Base-by-base conservation (phyloP, 345 rosid species). In the Citrus mangshanensis region DNA sequence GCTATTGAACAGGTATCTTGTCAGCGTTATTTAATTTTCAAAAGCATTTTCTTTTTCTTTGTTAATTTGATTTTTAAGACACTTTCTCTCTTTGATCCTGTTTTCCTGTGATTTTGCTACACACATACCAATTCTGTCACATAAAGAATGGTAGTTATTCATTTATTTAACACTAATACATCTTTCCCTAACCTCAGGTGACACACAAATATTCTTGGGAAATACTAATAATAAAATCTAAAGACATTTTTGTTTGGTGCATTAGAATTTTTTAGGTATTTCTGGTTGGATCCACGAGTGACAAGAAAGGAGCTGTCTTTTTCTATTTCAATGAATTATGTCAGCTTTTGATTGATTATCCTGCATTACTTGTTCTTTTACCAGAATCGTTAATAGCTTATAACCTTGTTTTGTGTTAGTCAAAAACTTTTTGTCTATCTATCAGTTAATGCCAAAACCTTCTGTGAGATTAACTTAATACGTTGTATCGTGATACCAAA, bases 1-100 rank as follows among this genome's bases (percentile, higher is more conserved):
- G 99, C 99, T 56, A 96, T 96, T 69, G 95, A 92, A 78, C 97
- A 89, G 99, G 99, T 96, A 85, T 67, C 40, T 82, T 40, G 24
- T 64, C 54, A 6, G 27, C 21, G 55, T 77, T 71, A 9, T 58
- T 24, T 73, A 51, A 40, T 51, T 42, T 68, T 67, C 34, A 2
- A 6, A 13, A 32, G 73, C 37, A 30, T 56, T 35, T 27, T 34
- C 46, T 6, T 34, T 7, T 66, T 21, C 65, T 58, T 64, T 54
- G 25, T n/a, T 24, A 70, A 22, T 60, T 51, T 32, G 32, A 49
- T 54, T 30, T 25, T 40, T 34, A 70, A 67, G 24, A 38, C 2
- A 4, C 42, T 38, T 42, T n/a, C 4, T 7, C 37, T 7, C 32
- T n/a, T 1, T 25, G 51, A 70, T 78, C 51, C 54, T 75, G 30